phyloP scores from a whole-genome alignment of 805 yeast species.

The Teunomyces gatunensis region DNA sequence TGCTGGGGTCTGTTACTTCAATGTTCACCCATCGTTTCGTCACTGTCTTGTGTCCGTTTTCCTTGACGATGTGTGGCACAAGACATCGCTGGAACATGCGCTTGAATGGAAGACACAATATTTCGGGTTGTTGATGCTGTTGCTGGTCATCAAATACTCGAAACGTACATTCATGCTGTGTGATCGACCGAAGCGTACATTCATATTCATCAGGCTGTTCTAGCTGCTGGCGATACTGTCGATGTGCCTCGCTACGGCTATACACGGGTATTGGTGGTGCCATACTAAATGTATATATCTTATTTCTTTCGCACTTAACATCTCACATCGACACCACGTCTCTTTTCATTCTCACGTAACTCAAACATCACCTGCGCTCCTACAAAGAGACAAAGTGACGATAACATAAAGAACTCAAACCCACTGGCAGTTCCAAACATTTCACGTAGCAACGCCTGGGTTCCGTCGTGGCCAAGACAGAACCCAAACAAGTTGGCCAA shows the following conservation, averaged over 20 bases:
- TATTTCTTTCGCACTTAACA: constrained; percentile 43
- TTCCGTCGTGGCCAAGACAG: constrained; percentile 89
- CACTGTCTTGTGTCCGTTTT: constrained; percentile 25
- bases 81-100: constrained; percentile 41
- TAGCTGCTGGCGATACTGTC: constrained; percentile 24
- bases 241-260: constrained; percentile 25
- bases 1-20: constrained; percentile 34
- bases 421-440: constrained; percentile 76
- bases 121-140: constrained; percentile 26
- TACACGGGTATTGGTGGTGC: constrained; percentile 46
- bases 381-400: constrained; percentile 69
- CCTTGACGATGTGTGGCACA: constrained; percentile 18
- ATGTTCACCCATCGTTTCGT: constrained; percentile 36
- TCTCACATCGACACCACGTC: constrained; percentile 78
- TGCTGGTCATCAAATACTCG: constrained; percentile 17
- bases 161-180: constrained; percentile 45
- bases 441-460: constrained; percentile 57
- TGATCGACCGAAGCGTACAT: constrained; percentile 32
- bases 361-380: constrained; percentile 96
- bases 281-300: constrained; percentile 14
- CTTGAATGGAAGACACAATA: constrained; percentile 43
- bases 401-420: constrained; percentile 54
- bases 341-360: constrained; percentile 77
- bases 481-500: constrained; percentile 93
- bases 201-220: constrained; percentile 28